phyloP scores from a whole-genome alignment of 169 alveolate species.

The Cryptosporidium sp. region DNA sequence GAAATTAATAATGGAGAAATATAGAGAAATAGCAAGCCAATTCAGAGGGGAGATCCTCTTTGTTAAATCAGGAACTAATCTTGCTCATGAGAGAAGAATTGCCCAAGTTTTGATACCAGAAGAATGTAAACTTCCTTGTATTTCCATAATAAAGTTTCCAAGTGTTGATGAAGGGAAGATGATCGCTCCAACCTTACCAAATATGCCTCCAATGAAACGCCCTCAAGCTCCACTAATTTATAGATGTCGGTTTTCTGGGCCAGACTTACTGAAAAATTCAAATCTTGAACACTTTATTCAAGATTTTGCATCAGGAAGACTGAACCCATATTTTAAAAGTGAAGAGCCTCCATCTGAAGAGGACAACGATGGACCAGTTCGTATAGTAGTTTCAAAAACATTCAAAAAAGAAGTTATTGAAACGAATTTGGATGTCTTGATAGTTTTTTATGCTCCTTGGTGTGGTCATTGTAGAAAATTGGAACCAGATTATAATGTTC shows the following conservation, averaged over 20 bases:
- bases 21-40: conserved; percentile 16
- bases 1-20: conserved; percentile 29
- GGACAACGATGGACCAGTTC: conserved; percentile 63
- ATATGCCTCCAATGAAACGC: conserved; percentile 56
- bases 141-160: conserved; percentile 43
- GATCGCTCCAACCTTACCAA: conserved; percentile 12
- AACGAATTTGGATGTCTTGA: conserved; percentile 78
- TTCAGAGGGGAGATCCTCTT: conserved; percentile 66
- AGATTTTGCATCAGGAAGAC: conserved; percentile 64
- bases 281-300: conserved; percentile 52
- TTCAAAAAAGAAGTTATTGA: conserved; percentile 68
- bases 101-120: conserved; percentile 58
- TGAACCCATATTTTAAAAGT: conserved; percentile 65
- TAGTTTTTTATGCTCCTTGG: conserved; percentile 90
- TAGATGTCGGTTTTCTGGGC: conserved; percentile 11
- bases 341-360: conserved; percentile 74
- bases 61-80: conserved; percentile 36
- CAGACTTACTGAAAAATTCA: conserved; percentile 22
- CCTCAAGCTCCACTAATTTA: conserved; percentile 61
- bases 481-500: conserved; percentile 85
- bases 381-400: conserved; percentile 66
- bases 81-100: conserved; percentile 63
- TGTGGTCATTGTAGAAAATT: conserved; percentile 91
- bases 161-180: conserved; percentile 6
- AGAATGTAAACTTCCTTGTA: conserved; percentile 21